These are phyloP conservation scores for Gymnopilus junonius DNA, from an alignment of 768 basidiomycete genomes.

Conservation along the genomic window DNA sequence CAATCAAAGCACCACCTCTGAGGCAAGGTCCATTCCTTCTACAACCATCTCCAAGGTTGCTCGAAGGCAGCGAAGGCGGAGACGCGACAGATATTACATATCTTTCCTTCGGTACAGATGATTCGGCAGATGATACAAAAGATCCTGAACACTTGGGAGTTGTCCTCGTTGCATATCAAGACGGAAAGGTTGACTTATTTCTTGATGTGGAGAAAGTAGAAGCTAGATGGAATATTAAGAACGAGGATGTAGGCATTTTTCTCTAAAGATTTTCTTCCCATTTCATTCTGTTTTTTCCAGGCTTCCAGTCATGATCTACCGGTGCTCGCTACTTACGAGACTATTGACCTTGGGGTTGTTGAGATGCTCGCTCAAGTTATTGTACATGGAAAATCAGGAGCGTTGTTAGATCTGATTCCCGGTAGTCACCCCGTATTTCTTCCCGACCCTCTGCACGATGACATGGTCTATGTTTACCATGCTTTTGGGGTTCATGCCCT, in stretches of 20 bases:
- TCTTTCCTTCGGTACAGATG: constrained; percentile 56
- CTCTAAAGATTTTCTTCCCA: constrained; percentile 7
- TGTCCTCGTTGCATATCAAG: constrained; percentile 75
- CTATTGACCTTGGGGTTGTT: constrained; percentile 80
- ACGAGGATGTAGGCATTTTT: constrained; percentile 43
- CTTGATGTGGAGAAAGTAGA: constrained; percentile 92
- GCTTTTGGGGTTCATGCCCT: constrained; percentile 87
- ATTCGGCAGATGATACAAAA: constrained; percentile 51
- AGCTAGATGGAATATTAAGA: constrained; percentile 81
- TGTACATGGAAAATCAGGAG: constrained; percentile 28
- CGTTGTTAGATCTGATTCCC: constrained; percentile 55
- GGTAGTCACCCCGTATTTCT: constrained; percentile 72
- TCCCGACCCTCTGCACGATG: constrained; percentile 82
- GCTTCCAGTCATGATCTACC: constrained; percentile 61
- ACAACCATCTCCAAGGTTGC: constrained; percentile 74
- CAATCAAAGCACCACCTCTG: constrained; percentile 58
- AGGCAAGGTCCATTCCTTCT: constrained; percentile 93
- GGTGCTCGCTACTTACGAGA: constrained; percentile 86
- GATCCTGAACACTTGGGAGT: constrained; percentile 75
- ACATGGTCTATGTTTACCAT: constrained; percentile 85
- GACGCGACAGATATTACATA: constrained; percentile 85
- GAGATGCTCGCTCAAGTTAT: constrained; percentile 49
- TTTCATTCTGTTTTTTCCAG: constrained; percentile 23
- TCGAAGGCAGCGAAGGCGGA: constrained; percentile 76
- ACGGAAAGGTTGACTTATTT: constrained; percentile 90